phyloP scores from a whole-genome alignment of 1,284 basidiomycete species.

The Heterobasidion parviporum region DNA sequence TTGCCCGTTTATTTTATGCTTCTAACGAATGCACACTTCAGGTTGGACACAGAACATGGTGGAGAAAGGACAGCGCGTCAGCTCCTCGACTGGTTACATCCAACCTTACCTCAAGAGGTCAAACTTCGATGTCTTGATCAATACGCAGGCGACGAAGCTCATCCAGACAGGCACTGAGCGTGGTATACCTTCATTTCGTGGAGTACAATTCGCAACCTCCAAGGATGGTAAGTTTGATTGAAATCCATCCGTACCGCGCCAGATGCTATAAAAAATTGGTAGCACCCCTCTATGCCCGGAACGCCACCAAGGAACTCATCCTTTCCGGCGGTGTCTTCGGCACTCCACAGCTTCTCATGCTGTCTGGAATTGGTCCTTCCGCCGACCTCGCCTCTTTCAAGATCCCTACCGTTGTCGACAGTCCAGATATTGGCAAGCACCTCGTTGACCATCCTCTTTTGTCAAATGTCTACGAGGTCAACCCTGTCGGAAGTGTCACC shows the following conservation, averaged over 20 bases:
- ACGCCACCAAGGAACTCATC: constrained; percentile 10
- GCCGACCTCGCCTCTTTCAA: constrained; percentile 19
- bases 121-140: constrained; percentile 34
- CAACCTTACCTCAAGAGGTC: constrained; percentile 20
- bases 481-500: constrained; percentile 15
- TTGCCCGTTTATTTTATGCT: not conserved
- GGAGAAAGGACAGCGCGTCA: constrained; percentile 19
- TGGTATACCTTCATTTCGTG: constrained; percentile 19
- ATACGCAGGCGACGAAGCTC: constrained; percentile 31
- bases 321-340: constrained; percentile 9
- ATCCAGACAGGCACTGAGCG: constrained; percentile 18
- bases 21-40: not conserved
- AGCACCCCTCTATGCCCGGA: constrained; percentile 6
- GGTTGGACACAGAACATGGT: constrained; percentile 17
- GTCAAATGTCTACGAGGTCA: constrained; percentile 19
- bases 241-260: not conserved
- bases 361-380: constrained; percentile 31
- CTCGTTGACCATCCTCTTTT: constrained; percentile 27
- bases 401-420: constrained; percentile 20
- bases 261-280: not conserved
- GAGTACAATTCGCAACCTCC: constrained; percentile 23
- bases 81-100: constrained; percentile 30
- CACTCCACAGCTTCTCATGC: constrained; percentile 10
- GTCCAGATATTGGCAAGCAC: constrained; percentile 34
- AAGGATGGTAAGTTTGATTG: constrained; percentile 10